These are phyloP conservation scores for Globisporangium barbulae DNA, from an alignment of 352 stramenopile species.

Conservation along the genomic window DNA sequence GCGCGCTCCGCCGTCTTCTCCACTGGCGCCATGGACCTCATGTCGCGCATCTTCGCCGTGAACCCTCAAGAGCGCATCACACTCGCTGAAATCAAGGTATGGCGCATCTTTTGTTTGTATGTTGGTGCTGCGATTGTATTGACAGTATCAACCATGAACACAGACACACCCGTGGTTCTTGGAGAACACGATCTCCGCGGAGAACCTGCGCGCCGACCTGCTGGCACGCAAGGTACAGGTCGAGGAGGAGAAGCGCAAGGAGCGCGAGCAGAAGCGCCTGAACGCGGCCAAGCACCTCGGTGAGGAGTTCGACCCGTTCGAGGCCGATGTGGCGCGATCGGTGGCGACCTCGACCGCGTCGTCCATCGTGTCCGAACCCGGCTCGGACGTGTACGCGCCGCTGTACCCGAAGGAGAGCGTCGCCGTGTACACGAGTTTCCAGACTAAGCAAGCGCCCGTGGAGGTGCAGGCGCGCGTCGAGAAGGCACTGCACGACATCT, in stretches of 20 bases:
- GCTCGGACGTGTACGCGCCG: slow-evolving; percentile 35
- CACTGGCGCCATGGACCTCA: slow-evolving; percentile 59
- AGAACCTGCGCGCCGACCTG: slow-evolving; percentile 51
- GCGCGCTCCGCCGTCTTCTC: slow-evolving; percentile 71
- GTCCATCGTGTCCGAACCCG: slow-evolving; percentile 30
- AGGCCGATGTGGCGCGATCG: slow-evolving; percentile 37
- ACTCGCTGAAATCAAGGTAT: slow-evolving; percentile 70
- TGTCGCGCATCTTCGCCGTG: slow-evolving; percentile 70
- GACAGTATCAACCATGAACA: slow-evolving; percentile 1
- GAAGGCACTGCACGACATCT: slow-evolving; percentile 41
- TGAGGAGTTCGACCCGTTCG: slow-evolving; percentile 70
- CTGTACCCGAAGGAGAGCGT: slow-evolving; percentile 58
- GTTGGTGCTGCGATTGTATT: neutral
- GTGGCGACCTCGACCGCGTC: slow-evolving; percentile 27
- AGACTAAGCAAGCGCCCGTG: slow-evolving; percentile 41
- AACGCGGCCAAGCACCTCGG: slow-evolving; percentile 38
- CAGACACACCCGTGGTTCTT: slow-evolving; percentile 66
- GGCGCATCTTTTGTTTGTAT: neutral
- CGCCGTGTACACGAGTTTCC: slow-evolving; percentile 74
- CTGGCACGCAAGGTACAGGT: slow-evolving; percentile 52
- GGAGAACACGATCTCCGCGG: slow-evolving; percentile 32
- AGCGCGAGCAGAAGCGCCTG: slow-evolving; percentile 21
- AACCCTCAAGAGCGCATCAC: slow-evolving; percentile 74
- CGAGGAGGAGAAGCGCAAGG: slow-evolving; percentile 24
- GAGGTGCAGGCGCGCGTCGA: slow-evolving; percentile 61